Evolutionary conservation across 163 green algal genomes (phyloP).

Genomic region (Scenedesmus sp.): DNA sequence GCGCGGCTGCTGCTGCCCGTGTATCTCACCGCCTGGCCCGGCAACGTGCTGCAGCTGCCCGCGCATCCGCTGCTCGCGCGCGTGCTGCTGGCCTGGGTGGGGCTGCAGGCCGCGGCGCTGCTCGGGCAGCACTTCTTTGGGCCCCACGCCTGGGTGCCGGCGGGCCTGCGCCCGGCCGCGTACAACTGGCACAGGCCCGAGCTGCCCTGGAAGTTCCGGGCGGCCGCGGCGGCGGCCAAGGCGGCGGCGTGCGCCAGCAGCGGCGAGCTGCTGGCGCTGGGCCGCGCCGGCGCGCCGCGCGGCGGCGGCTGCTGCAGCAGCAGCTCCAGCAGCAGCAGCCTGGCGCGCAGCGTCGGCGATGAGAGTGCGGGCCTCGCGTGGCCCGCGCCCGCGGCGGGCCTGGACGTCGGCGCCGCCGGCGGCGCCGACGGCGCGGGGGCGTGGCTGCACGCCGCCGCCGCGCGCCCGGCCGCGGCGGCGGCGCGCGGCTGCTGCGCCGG

Average conservation of each 20-base stretch:
- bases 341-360: no score
- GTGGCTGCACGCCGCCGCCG: slow-evolving; percentile 2
- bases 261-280: slow-evolving; percentile 1
- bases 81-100: slow-evolving; percentile 52
- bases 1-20: slow-evolving; percentile 21
- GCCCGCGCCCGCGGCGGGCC: no score
- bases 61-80: slow-evolving; percentile 44
- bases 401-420: no score
- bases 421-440: not conserved
- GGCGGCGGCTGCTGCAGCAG: slow-evolving; percentile 2
- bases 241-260: no score
- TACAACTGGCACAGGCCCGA: not conserved
- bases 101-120: slow-evolving; percentile 59
- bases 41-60: slow-evolving; percentile 20
- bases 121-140: slow-evolving; percentile 71
- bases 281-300: not conserved
- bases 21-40: not conserved
- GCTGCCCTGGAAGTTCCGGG: slow-evolving; percentile 45
- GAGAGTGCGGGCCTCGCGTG: no score
- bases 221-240: not conserved
- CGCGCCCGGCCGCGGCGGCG: no score
- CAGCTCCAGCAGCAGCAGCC: slow-evolving; percentile 11
- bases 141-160: not conserved
- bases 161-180: not conserved
- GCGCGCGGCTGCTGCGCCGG: not conserved